Conservation (phyloP, 371 early-diverging fungal genomes). For the Mycotypha africana region DNA sequence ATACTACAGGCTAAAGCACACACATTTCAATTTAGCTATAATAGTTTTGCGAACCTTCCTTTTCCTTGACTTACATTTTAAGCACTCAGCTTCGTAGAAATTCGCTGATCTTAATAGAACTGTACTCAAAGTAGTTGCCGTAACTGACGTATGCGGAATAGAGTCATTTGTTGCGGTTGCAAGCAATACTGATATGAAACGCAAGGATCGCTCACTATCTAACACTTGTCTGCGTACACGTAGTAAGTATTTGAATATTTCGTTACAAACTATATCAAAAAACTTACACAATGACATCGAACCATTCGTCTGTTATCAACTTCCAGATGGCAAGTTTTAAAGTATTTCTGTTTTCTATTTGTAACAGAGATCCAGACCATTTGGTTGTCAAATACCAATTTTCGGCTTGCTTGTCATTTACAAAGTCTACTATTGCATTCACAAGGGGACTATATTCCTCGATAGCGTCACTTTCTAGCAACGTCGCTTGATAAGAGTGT, state of each 20-base stretch:
- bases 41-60: too few species aligned
- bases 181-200: too few species aligned
- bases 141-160: too few species aligned
- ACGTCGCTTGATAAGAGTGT: conserved; percentile 17
- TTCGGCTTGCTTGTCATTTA: too few species aligned
- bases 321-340: conserved; percentile 51
- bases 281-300: conserved; percentile 41
- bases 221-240: too few species aligned
- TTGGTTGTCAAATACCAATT: neutral
- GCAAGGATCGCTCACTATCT: too few species aligned
- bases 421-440: too few species aligned
- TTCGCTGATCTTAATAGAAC: conserved; percentile 46
- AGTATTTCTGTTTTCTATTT: conserved; percentile 13
- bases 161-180: too few species aligned
- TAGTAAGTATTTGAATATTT: neutral
- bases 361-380: conserved; percentile 44
- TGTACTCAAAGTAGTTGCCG: conserved; percentile 28
- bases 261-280: neutral
- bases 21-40: too few species aligned
- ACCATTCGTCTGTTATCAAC: conserved; percentile 51
- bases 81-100: conserved; percentile 51
- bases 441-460: too few species aligned
- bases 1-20: too few species aligned
- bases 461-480: conserved; percentile 1
- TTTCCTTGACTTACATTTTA: conserved; percentile 28